A percentile compares a stretch with the other conserved stretches of the same genome.
Evolutionary conservation across 2,329 filamentous ascomycete species (phyloP).

Genomic region (Alternaria hordeiaustralica): DNA sequence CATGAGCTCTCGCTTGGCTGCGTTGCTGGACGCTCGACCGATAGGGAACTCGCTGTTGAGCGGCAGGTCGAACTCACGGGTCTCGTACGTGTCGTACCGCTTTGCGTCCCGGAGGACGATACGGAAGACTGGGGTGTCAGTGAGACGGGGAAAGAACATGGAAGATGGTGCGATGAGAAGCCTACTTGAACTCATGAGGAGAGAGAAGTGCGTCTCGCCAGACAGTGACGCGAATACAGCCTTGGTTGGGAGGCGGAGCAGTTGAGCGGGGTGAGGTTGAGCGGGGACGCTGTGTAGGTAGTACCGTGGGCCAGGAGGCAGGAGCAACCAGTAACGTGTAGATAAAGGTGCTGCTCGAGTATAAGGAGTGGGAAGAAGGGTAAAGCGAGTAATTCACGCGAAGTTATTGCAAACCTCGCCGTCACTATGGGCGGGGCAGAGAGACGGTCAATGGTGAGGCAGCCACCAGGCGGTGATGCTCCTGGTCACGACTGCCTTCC

Average conservation of each 20-base stretch:
- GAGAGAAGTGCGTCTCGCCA: neutral
- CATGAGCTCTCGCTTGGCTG: conserved; percentile 49
- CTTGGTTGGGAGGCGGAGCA: neutral
- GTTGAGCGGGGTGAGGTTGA: conserved; percentile 13
- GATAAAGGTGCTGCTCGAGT: neutral
- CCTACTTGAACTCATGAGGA: conserved; percentile 26
- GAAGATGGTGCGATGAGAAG: neutral
- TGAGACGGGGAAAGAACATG: conserved; percentile 1
- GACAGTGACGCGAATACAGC: neutral
- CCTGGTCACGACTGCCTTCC: conserved; percentile 18
- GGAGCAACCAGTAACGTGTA: neutral
- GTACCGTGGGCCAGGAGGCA: conserved; percentile 6
- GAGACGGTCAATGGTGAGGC: conserved; percentile 2
- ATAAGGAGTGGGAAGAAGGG: neutral
- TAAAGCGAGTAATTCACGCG: neutral
- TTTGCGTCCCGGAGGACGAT: conserved; percentile 40
- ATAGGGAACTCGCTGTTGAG: conserved; percentile 41
- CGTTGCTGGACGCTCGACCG: conserved; percentile 53
- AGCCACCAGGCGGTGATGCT: conserved; percentile 4
- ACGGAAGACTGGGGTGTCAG: conserved; percentile 32
- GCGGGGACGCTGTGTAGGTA: conserved; percentile 2
- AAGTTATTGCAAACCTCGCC: neutral
- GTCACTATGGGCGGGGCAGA: conserved; percentile 10
- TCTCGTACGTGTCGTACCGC: conserved; percentile 50
- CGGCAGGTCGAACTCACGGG: conserved; percentile 40